Base-by-base conservation (phyloP, 2,329 filamentous ascomycete genomes). In the Cercospora sp. region DNA sequence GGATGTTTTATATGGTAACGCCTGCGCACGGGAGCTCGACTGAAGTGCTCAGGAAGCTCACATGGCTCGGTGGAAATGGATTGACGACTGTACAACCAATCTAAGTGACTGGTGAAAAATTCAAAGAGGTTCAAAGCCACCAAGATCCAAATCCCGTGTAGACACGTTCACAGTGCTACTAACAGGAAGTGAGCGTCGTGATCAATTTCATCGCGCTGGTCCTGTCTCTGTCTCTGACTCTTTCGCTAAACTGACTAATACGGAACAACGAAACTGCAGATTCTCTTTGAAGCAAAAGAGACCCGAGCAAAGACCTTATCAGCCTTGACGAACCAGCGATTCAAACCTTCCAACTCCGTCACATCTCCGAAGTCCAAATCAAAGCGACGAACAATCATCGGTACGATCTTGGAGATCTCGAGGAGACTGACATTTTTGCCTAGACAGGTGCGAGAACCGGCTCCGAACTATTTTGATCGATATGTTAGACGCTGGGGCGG, bases 371-470 rank as follows among this genome's bases (percentile, higher is more conserved):
- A 20, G 10, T 33, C 39, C n/a, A 51, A 20, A 55, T 74, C 69
- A 31, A 73, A 78, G 12, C 71, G 64, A 23, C 72, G 58, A 16
- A 76, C 23, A 39, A 78, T 67, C 69, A 75, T 66, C 3, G 75
- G 75, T 9, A 78, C 45, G 10, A 77, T 63, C 62, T 77, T 77
- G 13, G 53, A 64, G 51, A 78, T 75, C 64, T 77, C 76, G 13
- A 75, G 61, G 33, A 74, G 36, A 3, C 68, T 68, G 39, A 78
- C 73, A 28, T 77, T 74, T 60, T 71, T 71, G 0, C 79, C 79
- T 7, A 78, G 76, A 61, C 79, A 80, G 0, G 72, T 76, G 12
- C 79, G 69, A 5, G 75, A 73, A 2, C 79, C 79, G 3, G 70
- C 74, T 3, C 79, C 79, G 48, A 71, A 71, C 67, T 68, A 74